Evolutionary conservation across 2,329 filamentous ascomycete genomes (phyloP), one percentile per base, ranked within the genome.

Genomic region (Xylaria sp.): DNA sequence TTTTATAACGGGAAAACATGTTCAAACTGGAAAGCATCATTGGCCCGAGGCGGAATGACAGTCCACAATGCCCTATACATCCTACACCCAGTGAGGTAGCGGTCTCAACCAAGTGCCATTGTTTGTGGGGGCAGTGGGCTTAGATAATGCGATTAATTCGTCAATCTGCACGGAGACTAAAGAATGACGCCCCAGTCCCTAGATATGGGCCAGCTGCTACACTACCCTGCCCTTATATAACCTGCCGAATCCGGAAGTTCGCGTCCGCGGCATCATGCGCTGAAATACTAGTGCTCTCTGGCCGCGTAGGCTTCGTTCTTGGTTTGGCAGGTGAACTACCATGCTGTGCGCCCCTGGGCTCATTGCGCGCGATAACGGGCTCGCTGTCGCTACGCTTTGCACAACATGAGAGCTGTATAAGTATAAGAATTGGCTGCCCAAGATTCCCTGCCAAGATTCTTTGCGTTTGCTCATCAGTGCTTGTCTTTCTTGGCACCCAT

Each of bases 181-280:
- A 7, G 52, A 31, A 10, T 37, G 52, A 55, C 37, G 28, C 52
- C 18, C 52, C 52, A 55, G 13, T 34, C 18, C 52, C 52, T 55
- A 31, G 28, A 55, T 55, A 34, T 15, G 34, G 28, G 18, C 52
- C 52, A 31, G 52, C 25, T 60, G 25, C 51, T 15, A 28, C 41
- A 54, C 50, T 66, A 48, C 58, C 34, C 54, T 59, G 60, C 52
- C 25, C 31, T 50, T 51, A 52, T 15, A 48, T 15, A 48, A 46
- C 59, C 46, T 68, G 55, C 66, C 66, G 31, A 25, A 68, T 68
- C 54, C 25, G 67, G 67, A 67, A 69, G 67, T 15, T 51, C 28
- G 28, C 18, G 31, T 41, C 52, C 50, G 15, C 37, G 2, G 5
- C 52, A 55, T 55, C 52, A 55, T 55, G 52, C 52, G 52, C 52